phyloP scores from a whole-genome alignment of 2,329 filamentous ascomycete genomes.

The Colletotrichum liriopes region DNA sequence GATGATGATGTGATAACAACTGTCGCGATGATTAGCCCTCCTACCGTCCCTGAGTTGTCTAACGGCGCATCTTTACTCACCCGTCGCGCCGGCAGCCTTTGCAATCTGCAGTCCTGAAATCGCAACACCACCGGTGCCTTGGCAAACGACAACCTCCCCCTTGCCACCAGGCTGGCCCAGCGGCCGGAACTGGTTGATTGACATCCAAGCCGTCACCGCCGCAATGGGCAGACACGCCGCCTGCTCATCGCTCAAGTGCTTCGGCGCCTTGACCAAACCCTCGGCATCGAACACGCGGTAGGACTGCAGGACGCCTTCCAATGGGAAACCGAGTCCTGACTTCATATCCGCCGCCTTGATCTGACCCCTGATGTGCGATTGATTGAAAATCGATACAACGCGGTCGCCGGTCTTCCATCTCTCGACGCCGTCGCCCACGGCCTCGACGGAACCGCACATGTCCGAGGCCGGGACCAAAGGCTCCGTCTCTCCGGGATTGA shows the following conservation, averaged over 20 bases:
- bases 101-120: conserved; percentile 69
- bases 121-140: conserved; percentile 70
- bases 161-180: conserved; percentile 65
- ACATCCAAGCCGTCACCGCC: conserved; percentile 76
- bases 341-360: conserved; percentile 69
- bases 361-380: conserved; percentile 71
- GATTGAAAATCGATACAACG: conserved; percentile 77
- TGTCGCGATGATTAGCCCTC: conserved; percentile 54
- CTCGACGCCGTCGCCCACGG: conserved; percentile 56
- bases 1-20: conserved; percentile 70
- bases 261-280: conserved; percentile 70
- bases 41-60: not conserved
- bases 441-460: conserved; percentile 76
- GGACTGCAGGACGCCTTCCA: conserved; percentile 70
- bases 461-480: conserved; percentile 77
- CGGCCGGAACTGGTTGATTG: conserved; percentile 73
- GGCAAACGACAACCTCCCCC: conserved; percentile 64
- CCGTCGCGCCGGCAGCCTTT: conserved; percentile 65
- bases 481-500: conserved; percentile 54
- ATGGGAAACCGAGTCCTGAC: conserved; percentile 73
- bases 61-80: conserved; percentile 49
- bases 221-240: conserved; percentile 74
- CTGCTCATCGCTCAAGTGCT: conserved; percentile 72
- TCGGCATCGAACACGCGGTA: conserved; percentile 72
- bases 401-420: conserved; percentile 72